Conservation (phyloP, 177 flowering plant species). For the Vitis hybrid region DNA sequence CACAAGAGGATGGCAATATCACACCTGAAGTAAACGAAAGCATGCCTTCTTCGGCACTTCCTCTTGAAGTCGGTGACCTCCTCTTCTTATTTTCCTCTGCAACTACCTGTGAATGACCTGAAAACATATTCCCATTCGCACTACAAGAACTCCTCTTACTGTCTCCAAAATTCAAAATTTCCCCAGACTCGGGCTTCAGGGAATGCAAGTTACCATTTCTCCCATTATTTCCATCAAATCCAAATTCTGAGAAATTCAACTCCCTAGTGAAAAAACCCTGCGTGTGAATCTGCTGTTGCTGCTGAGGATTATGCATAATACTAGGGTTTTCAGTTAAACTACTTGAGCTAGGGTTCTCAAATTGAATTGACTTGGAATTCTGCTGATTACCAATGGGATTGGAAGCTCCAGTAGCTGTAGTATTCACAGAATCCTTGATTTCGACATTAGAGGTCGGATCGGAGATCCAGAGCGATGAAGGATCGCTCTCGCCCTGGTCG, state of each 20-base stretch:
- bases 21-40: constrained; percentile 74
- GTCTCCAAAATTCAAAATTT: constrained; percentile 74
- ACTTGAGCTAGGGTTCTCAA: constrained; percentile 41
- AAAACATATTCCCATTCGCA: constrained; percentile 36
- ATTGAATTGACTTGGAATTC: constrained; percentile 31
- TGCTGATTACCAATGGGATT: constrained; percentile 6
- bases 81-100: constrained; percentile 46
- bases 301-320: constrained; percentile 18
- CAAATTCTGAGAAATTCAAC: constrained; percentile 63
- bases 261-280: constrained; percentile 43
- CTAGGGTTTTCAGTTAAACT: constrained; percentile 49
- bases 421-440: constrained; percentile 22
- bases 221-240: constrained; percentile 36
- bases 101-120: constrained; percentile 29
- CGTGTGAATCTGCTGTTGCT: constrained; percentile 21
- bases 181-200: constrained; percentile 71
- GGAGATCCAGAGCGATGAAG: constrained; percentile 63
- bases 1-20: constrained; percentile 50
- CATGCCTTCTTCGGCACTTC: constrained; percentile 76
- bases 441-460: constrained; percentile 47
- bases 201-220: constrained; percentile 30
- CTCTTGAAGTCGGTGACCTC: constrained; percentile 50
- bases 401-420: not conserved
- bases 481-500: constrained; percentile 61
- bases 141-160: constrained; percentile 33